phyloP scores from a whole-genome alignment of 177 flowering plant genomes.

The Tripterygium wilfordii region DNA sequence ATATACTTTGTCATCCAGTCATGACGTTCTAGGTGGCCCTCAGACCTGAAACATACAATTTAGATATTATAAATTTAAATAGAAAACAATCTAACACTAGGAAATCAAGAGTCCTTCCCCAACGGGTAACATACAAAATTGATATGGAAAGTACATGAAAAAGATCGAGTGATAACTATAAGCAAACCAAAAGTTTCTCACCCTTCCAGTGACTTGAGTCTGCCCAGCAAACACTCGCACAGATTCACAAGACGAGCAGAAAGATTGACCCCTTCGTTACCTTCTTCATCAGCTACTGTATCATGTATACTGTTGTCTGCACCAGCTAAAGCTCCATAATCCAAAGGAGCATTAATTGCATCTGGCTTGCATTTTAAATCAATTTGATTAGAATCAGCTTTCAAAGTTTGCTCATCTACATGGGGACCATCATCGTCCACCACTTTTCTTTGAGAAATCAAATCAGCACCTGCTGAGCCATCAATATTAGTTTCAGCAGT shows the following conservation, averaged over 20 bases:
- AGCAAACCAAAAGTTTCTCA: no score
- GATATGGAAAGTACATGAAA: background rate
- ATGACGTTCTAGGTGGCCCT: conserved; percentile 18
- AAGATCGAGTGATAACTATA: background rate
- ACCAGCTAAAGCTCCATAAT: no score
- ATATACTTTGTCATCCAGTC: conserved; percentile 39
- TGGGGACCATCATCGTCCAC: conserved; percentile 11
- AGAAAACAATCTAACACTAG: background rate
- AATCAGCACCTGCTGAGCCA: conserved; percentile 11
- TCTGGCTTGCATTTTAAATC: conserved; percentile 9
- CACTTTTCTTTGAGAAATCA: conserved; percentile 8
- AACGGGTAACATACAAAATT: background rate
- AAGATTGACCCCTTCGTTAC: conserved; percentile 14
- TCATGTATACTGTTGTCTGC: no score
- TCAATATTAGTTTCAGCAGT: conserved; percentile 7
- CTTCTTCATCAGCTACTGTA: conserved; percentile 10
- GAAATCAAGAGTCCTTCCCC: no score
- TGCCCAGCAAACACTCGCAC: conserved; percentile 52
- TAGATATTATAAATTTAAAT: background rate
- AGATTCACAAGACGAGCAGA: conserved; percentile 33
- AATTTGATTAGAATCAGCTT: conserved; percentile 6
- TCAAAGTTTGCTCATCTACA: conserved; percentile 5
- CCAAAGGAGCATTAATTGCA: conserved; percentile 9
- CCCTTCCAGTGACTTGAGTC: conserved; percentile 46
- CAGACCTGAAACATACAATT: conserved; percentile 21